Conservation (phyloP, 2,329 filamentous ascomycete genomes). For the Calonectria hawksworthii region DNA sequence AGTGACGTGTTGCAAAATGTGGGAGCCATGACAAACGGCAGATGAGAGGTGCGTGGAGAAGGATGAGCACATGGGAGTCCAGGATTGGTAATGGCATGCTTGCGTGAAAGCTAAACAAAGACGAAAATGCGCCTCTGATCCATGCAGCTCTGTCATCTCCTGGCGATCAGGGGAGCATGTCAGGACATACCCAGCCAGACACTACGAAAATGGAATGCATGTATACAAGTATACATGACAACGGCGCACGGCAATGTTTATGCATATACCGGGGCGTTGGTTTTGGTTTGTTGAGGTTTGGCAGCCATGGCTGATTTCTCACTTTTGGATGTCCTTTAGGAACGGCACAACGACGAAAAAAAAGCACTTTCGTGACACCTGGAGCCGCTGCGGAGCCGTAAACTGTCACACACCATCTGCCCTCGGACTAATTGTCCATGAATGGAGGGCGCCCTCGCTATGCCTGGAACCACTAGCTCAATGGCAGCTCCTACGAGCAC, state of each 20-base stretch:
- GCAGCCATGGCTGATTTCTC: background rate
- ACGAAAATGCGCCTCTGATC: background rate
- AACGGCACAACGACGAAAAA: conserved; percentile 16
- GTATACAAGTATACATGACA: background rate
- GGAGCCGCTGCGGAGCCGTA: background rate
- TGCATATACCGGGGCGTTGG: conserved; percentile 9
- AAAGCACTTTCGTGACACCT: conserved; percentile 1
- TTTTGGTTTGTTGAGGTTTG: conserved; percentile 6
- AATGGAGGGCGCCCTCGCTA: conserved; percentile 36
- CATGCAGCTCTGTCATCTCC: background rate
- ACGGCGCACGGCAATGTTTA: background rate
- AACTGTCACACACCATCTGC: background rate
- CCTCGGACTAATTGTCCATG: conserved; percentile 2
- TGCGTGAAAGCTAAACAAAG: background rate
- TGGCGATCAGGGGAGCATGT: background rate
- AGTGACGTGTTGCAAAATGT: conserved; percentile 1
- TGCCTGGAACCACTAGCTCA: conserved; percentile 32
- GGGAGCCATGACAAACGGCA: background rate
- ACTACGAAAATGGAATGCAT: background rate
- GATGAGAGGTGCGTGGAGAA: background rate
- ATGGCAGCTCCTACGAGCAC: conserved; percentile 16
- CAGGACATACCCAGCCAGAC: background rate
- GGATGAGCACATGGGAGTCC: background rate
- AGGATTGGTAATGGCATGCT: background rate
- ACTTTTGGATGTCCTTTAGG: background rate